Conservation (phyloP, 495 filamentous ascomycete species). For the Neurospora cerealis region DNA sequence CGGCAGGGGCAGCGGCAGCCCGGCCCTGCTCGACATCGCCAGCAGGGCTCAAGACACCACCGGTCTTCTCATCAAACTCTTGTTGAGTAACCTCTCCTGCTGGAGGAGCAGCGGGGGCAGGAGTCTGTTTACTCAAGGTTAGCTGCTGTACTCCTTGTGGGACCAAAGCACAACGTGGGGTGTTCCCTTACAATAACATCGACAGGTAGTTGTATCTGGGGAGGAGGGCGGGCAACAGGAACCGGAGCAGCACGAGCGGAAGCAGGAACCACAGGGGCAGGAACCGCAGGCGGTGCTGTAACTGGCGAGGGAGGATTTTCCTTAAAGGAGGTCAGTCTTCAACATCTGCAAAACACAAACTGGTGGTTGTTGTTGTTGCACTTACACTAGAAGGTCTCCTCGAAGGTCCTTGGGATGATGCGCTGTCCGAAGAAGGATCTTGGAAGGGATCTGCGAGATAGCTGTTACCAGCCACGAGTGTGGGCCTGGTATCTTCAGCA, state of each 20-base stretch:
- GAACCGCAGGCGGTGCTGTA: neutral
- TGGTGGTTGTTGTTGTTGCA: neutral
- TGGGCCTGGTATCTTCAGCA: neutral
- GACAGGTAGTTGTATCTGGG: neutral
- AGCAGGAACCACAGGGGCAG: neutral
- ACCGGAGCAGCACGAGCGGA: neutral
- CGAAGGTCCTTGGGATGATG: slow-evolving; percentile 10
- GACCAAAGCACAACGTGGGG: neutral
- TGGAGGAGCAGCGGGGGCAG: slow-evolving; percentile 2
- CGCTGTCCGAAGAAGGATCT: slow-evolving; percentile 12
- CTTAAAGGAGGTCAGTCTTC: neutral
- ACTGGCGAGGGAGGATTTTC: neutral
- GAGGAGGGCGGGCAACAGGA: neutral
- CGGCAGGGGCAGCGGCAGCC: neutral
- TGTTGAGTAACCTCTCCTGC: slow-evolving; percentile 8
- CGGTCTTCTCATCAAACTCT: slow-evolving; percentile 8
- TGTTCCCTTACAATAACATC: neutral
- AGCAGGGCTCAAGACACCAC: neutral
- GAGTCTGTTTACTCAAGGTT: slow-evolving; percentile 2
- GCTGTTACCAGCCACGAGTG: neutral
- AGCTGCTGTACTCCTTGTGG: neutral
- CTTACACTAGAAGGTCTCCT: slow-evolving; percentile 13
- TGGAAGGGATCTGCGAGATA: slow-evolving; percentile 14
- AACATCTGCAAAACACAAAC: neutral
- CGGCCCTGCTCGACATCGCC: slow-evolving; percentile 5